These are phyloP conservation scores for Fusarium lateritium DNA, from an alignment of 2,329 filamentous ascomycete genomes.

Conservation along the genomic window DNA sequence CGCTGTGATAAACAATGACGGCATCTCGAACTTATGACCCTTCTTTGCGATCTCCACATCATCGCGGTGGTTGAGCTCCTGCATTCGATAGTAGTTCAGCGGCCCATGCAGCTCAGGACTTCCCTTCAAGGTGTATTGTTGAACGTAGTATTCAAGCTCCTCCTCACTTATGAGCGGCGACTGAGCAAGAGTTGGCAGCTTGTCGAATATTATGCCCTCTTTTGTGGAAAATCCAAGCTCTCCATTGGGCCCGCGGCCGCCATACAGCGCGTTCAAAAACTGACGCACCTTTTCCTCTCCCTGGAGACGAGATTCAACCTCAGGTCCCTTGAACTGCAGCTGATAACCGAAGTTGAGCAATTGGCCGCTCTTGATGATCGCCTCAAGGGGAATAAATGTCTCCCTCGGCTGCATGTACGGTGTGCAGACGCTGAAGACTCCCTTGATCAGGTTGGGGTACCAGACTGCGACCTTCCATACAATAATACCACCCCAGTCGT, in stretches of 20 bases:
- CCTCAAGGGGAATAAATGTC: constrained; percentile 69
- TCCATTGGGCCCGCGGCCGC: constrained; percentile 71
- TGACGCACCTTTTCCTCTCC: constrained; percentile 74
- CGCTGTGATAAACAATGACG: constrained; percentile 82
- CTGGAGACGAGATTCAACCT: constrained; percentile 71
- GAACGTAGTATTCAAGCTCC: constrained; percentile 83
- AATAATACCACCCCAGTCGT: constrained; percentile 91
- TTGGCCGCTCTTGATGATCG: constrained; percentile 66
- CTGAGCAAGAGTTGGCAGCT: constrained; percentile 69
- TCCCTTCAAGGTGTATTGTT: constrained; percentile 74
- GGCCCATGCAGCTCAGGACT: constrained; percentile 79
- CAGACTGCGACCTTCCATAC: constrained; percentile 82
- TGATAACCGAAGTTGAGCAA: constrained; percentile 87
- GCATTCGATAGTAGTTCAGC: constrained; percentile 89
- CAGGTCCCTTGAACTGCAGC: constrained; percentile 80
- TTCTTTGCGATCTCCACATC: constrained; percentile 75
- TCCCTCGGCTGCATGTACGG: constrained; percentile 73
- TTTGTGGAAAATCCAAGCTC: constrained; percentile 71
- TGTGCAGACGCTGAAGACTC: constrained; percentile 86
- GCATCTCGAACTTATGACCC: constrained; percentile 67
- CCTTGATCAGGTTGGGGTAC: constrained; percentile 79
- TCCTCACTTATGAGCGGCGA: constrained; percentile 74
- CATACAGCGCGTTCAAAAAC: constrained; percentile 81
- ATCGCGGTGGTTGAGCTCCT: constrained; percentile 81
- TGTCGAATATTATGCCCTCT: constrained; percentile 75